Evolutionary conservation across 768 basidiomycete species (phyloP), one percentile per base, ranked within the genome.

Genomic region (Mycena maculata): DNA sequence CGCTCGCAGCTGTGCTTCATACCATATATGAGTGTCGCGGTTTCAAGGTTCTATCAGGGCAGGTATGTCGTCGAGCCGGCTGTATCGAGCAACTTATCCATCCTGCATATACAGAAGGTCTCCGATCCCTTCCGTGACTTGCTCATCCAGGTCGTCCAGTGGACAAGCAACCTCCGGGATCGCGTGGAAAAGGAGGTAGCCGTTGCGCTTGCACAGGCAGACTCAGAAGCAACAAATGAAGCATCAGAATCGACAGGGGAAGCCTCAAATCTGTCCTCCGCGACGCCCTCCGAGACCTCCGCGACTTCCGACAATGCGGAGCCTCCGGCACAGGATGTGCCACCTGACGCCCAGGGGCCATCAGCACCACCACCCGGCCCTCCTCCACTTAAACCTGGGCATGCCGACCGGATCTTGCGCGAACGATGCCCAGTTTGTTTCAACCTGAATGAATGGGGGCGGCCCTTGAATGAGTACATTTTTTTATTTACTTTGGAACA

Each of bases 371-470:
- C 22, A 31, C 4, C 65, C 39, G 45, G 15, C 25, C 56, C 63
- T 60, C 20, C 52, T 27, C 15, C 33, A 28, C 44, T 31, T 49
- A 62, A 58, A 12, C 48, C 48, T 8, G 31, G 58, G 53, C 15
- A 22, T 25, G 68, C 73, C 33, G 72, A 67, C 52, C 41, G 68
- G 33, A n/a, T 75, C 0, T 62, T 83, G 4, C 75, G 71, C 15
- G 63, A 74, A 28, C 67, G 74, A 4, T 80, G 79, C 50, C 77
- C 80, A 0, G 75, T 76, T 2, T 83, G 80, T 53, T 82, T 80
- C 63, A 76, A 72, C 1, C 74, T 74, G 7, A 52, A 12, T 1
- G 41, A 25, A 1, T 79, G 73, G 72, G 77, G 78, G 2, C 53
- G 71, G 25, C 42, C 64, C 2, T 63, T 76, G 22, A 57, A 60